Evolutionary conservation across 805 yeast genomes (phyloP), one percentile per base, ranked within the genome.

Genomic region (Yueomyces sp.): DNA sequence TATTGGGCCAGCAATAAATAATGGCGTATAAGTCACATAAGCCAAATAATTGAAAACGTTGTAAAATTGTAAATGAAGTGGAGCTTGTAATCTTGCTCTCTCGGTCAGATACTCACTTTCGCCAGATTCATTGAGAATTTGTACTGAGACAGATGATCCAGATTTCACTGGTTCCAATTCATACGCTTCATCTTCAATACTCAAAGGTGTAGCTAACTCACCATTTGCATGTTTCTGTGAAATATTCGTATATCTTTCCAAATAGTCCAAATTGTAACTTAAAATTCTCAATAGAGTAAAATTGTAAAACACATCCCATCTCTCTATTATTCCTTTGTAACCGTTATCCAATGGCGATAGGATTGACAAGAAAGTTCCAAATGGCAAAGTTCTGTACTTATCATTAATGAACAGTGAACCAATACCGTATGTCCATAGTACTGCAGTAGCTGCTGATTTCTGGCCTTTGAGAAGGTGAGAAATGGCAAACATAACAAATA

Each of bases 301-400:
- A 63, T 92, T 92, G 70, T 79, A 92, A 53, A 84, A 85, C 3
- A 92, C 96, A 57, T 92, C 96, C 99, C 99, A 92, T 53, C 97
- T 72, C 19, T 77, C 70, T 47, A 92, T 79, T 11, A 88, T 72
- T 1, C 97, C 96, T 40, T 73, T 72, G 52, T 74, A 81, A 0
- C 73, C 72, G 29, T 64, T 52, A 54, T 86, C 95, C 52, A 84
- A 60, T 36, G 73, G 63, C 0, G 67, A 57, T n/a, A 84, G 59
- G 2, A 52, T 47, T 0, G 69, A 55, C 43, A 57, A 54, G 5
- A 77, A 39, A 7, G 56, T 52, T 0, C 75, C 79, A 40, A 73
- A 70, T 27, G 72, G 73, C 46, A 71, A 69, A 26, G 72, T 68
- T 42, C 87, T 69, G 47, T 69, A 77, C 42, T 64, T 66, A 52